A percentile compares a stretch with the other conserved stretches of the same genome.
Evolutionary conservation across 2,329 filamentous ascomycete genomes (phyloP).

Genomic region (Macrophomina tecta): DNA sequence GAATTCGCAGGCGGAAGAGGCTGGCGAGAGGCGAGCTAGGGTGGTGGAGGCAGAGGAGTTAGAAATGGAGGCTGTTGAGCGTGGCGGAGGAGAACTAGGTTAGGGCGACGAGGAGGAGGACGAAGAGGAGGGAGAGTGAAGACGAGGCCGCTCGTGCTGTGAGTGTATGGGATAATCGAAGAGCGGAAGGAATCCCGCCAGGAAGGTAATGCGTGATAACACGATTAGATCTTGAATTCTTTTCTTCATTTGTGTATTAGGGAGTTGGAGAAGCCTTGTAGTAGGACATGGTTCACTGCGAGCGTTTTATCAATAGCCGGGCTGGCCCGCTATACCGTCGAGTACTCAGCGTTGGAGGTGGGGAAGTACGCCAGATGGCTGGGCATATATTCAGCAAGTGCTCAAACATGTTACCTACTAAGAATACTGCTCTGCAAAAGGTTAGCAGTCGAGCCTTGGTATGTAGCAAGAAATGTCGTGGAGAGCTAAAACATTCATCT

Average conservation of each 20-base stretch:
- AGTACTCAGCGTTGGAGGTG: neutral
- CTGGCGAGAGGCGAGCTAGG: constrained; percentile 11
- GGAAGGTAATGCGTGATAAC: neutral
- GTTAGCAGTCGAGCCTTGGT: no score
- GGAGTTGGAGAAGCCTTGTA: no score
- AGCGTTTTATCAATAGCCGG: no score
- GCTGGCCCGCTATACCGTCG: neutral
- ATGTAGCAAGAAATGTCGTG: no score
- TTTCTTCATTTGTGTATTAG: neutral
- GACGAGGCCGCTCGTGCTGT: neutral
- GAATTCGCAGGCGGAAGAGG: constrained; percentile 10
- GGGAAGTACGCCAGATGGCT: neutral
- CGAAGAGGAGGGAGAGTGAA: neutral
- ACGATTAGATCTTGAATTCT: neutral
- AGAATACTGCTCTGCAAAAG: no score
- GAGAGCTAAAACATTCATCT: no score
- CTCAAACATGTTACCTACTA: neutral
- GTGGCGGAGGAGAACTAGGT: neutral
- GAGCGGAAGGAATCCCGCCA: neutral
- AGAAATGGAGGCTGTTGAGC: constrained; percentile 21
- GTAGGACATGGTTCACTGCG: no score
- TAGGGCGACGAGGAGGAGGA: neutral
- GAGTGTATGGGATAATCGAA: neutral
- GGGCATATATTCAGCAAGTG: neutral
- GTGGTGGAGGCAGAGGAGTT: constrained; percentile 22